A percentile compares a stretch with the other conserved stretches of the same genome.
phyloP scores from a whole-genome alignment of 1,139 yeast species.

The Geotrichum fermentans region DNA sequence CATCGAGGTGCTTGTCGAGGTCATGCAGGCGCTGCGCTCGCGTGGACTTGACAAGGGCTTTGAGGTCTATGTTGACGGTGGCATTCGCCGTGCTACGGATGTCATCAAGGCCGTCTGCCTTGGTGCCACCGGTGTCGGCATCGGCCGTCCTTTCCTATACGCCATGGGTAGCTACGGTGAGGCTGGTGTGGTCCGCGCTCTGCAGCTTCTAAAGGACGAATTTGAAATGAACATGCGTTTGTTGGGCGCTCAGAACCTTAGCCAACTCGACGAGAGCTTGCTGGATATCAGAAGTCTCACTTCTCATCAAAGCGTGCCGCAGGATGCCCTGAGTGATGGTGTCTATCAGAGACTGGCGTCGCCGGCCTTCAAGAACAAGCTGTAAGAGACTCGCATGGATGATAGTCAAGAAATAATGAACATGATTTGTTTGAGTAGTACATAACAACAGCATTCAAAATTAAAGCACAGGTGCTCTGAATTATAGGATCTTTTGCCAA shows the following conservation, averaged over 20 bases:
- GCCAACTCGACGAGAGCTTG: slow-evolving; percentile 54
- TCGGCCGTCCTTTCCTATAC: slow-evolving; percentile 71
- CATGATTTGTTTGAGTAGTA: too few species aligned
- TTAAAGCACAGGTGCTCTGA: too few species aligned
- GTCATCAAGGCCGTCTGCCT: slow-evolving; percentile 65
- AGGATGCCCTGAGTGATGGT: slow-evolving; percentile 45
- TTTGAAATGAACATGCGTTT: slow-evolving; percentile 83
- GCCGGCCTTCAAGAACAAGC: slow-evolving; percentile 31
- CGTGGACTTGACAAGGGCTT: slow-evolving; percentile 47
- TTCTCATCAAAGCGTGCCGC: slow-evolving; percentile 42
- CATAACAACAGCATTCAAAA: too few species aligned
- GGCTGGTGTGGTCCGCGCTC: slow-evolving; percentile 72
- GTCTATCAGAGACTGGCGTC: slow-evolving; percentile 41
- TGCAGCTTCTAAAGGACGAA: slow-evolving; percentile 74
- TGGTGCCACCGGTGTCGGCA: slow-evolving; percentile 75
- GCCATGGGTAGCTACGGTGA: slow-evolving; percentile 75
- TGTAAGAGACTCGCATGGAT: slow-evolving; percentile 1
- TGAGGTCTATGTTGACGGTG: slow-evolving; percentile 69
- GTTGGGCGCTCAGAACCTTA: slow-evolving; percentile 66
- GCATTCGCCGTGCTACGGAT: slow-evolving; percentile 71
- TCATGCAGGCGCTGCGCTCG: slow-evolving; percentile 50
- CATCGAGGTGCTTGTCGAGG: slow-evolving; percentile 61
- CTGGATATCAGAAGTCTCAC: slow-evolving; percentile 45
- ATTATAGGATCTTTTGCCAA: too few species aligned
- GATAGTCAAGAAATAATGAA: too few species aligned